These are phyloP conservation scores for Boletus rubropictus DNA, from an alignment of 768 basidiomycete species.

Conservation along the genomic window DNA sequence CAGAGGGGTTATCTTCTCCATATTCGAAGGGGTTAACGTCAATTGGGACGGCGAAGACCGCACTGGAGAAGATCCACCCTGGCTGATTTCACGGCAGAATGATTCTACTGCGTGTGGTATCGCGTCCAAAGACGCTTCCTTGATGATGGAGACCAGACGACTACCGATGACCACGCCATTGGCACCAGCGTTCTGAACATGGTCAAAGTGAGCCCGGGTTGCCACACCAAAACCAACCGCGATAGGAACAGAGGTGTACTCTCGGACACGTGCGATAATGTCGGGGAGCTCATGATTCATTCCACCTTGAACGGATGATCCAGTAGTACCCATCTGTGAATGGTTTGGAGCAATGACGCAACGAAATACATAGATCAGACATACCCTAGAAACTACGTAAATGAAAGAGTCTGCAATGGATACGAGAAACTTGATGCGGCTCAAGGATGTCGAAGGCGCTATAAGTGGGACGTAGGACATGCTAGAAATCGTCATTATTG, in stretches of 20 bases:
- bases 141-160: constrained; percentile 75
- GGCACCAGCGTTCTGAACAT: constrained; percentile 81
- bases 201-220: constrained; percentile 81
- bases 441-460: constrained; percentile 85
- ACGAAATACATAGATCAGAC: constrained; percentile 7
- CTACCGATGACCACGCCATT: constrained; percentile 95
- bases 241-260: constrained; percentile 73
- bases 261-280: constrained; percentile 76
- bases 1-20: constrained; percentile 14
- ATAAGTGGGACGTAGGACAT: constrained; percentile 93
- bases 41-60: not conserved
- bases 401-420: constrained; percentile 97
- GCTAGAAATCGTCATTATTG: constrained; percentile 36
- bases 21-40: not conserved
- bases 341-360: constrained; percentile 1
- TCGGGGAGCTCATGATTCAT: constrained; percentile 78
- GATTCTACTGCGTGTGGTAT: constrained; percentile 53
- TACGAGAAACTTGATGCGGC: constrained; percentile 84
- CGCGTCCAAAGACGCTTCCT: constrained; percentile 47
- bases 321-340: constrained; percentile 92
- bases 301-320: constrained; percentile 68
- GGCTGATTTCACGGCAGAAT: constrained; percentile 67
- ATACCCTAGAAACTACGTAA: constrained; percentile 94
- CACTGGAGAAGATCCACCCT: constrained; percentile 32
- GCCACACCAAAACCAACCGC: constrained; percentile 98